Percentiles rank a stretch among this genome's conserved stretches.
Conservation (phyloP, 768 basidiomycete species). For the Trametes villosa region DNA sequence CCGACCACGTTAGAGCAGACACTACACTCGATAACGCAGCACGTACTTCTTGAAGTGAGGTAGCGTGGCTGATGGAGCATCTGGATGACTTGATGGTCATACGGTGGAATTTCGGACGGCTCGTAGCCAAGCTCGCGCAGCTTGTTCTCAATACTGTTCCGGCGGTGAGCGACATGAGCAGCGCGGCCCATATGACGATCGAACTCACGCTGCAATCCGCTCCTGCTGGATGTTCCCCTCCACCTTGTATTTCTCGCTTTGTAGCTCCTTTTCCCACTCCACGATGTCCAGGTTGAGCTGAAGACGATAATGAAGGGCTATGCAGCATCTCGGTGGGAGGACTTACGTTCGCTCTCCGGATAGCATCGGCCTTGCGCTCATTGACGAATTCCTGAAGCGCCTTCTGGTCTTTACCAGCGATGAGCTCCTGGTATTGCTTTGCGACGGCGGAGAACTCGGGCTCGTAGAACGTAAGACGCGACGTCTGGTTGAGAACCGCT, state of each 20-base stretch:
- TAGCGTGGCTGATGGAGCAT: neutral
- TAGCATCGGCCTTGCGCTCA: neutral
- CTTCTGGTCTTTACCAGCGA: neutral
- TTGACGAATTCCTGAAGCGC: neutral
- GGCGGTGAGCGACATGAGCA: neutral
- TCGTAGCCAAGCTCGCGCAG: slow-evolving; percentile 10
- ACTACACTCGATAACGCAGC: neutral
- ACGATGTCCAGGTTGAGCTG: neutral
- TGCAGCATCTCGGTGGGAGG: no score
- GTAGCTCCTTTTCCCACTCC: neutral
- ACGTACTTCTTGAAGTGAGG: slow-evolving; percentile 9
- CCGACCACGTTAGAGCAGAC: neutral
- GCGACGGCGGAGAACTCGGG: slow-evolving; percentile 1
- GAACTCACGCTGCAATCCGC: neutral
- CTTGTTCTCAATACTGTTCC: slow-evolving; percentile 10
- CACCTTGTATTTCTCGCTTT: neutral
- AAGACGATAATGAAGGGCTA: neutral
- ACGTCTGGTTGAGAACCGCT: neutral
- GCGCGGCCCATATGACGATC: neutral
- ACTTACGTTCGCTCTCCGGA: slow-evolving; percentile 1
- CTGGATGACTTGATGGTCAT: neutral
- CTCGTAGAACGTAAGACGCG: neutral
- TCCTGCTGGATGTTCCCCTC: neutral
- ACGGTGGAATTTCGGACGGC: neutral
- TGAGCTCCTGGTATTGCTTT: neutral